These are phyloP conservation scores for Suillus luteus DNA, from an alignment of 768 basidiomycete species.

Conservation along the genomic window DNA sequence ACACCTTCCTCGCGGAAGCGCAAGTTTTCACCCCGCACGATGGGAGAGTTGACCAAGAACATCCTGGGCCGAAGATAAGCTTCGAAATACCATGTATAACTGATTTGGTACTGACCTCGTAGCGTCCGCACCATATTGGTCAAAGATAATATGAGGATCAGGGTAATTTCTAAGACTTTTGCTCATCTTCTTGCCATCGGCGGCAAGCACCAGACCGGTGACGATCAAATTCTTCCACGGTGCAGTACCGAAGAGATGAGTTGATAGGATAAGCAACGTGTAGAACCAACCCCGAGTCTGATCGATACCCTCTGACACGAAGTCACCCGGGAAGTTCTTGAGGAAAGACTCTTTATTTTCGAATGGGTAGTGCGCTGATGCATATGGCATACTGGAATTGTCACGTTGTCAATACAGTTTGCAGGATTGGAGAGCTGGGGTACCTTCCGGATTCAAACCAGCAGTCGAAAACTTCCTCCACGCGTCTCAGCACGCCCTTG, in stretches of 20 bases:
- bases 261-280: conserved; percentile 93
- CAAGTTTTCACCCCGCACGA: conserved; percentile 96
- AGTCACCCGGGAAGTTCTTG: conserved; percentile 88
- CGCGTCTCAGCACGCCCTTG: conserved; percentile 80
- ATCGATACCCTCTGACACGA: conserved; percentile 97
- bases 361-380: conserved; percentile 96
- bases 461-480: conserved; percentile 99
- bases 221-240: conserved; percentile 99
- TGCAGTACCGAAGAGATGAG: conserved; percentile 88
- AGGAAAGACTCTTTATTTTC: conserved; percentile 93
- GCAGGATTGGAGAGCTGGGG: conserved; percentile 21
- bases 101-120: conserved; percentile 57
- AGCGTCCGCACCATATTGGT: conserved; percentile 94
- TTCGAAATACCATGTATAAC: background rate
- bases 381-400: conserved; percentile 89
- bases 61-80: conserved; percentile 53
- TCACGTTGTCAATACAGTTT: conserved; percentile 1
- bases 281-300: conserved; percentile 99
- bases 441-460: conserved; percentile 99
- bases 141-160: conserved; percentile 88
- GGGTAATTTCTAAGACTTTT: conserved; percentile 97
- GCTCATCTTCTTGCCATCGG: conserved; percentile 99
- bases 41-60: conserved; percentile 98
- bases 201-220: conserved; percentile 92
- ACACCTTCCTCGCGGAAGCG: conserved; percentile 99